Evolutionary conservation across 2,329 filamentous ascomycete genomes (phyloP), one percentile per base, ranked within the genome.

Genomic region (Ophiostoma sp.): DNA sequence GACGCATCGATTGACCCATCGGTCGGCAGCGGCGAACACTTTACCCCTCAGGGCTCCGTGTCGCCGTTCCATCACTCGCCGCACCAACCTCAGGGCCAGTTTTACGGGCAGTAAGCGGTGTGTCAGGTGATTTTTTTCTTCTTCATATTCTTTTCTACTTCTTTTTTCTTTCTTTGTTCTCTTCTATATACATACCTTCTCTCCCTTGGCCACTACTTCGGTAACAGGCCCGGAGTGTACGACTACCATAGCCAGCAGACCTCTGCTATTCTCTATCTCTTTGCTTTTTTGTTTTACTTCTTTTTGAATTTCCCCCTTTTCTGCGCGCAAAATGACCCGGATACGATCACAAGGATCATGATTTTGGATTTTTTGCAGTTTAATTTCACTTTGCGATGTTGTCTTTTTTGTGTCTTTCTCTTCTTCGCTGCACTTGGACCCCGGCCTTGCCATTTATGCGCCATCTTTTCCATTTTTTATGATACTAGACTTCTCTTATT

Each of bases 11-110:
- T 80, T 33, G 78, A 81, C 66, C 78, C 79, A 42, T 75, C 77
- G 42, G 78, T 79, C 69, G 78, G 79, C 28, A 77, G 77, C 31
- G 78, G 68, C 3, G 76, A 81, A 25, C 82, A 82, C 42, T 85
- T 80, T 72, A 80, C 80, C 28, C 81, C 80, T 22, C 81, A 82
- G 48, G 83, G 84, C 7, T 85, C 83, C 1, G 80, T 81, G 15
- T 85, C 84, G 45, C 83, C 84, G 0, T 86, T 82, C 74, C 77
- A 78, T 2, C 82, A 81, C 59, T 85, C 84, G 11, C 84, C 84
- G 5, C 80, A 83, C 59, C 81, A 79, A 73, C 79, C 78, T 15
- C 81, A 82, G 55, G 78, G 77, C 1, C 74, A 75, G n/a, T 77
- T 77, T n/a, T 77, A 74, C 36, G 45, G 55, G 5, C 50, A 63